Percentiles rank a stretch among this genome's conserved stretches.
Conservation (phyloP, 2,329 filamentous ascomycete genomes). For the Ustilaginoidea virens region DNA sequence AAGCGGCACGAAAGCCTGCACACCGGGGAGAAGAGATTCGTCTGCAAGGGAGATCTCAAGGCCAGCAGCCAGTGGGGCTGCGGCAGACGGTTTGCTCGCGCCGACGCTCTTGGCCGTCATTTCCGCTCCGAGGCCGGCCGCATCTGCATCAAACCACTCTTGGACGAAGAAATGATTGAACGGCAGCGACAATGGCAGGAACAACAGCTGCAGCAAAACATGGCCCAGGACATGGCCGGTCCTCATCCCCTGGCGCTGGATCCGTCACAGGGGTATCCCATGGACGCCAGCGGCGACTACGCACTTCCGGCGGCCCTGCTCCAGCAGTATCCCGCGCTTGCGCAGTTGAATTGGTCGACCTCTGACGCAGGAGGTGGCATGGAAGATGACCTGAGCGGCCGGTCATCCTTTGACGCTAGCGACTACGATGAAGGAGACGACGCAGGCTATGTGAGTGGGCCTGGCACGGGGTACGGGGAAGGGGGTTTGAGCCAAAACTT, state of each 20-base stretch:
- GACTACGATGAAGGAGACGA: constrained; percentile 65
- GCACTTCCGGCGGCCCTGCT: constrained; percentile 74
- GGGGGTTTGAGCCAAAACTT: constrained; percentile 39
- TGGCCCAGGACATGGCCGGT: constrained; percentile 43
- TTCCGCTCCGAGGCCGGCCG: constrained; percentile 92
- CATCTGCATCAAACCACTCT: constrained; percentile 90
- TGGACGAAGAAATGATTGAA: constrained; percentile 85
- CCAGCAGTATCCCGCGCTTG: constrained; percentile 86
- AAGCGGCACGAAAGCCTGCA: constrained; percentile 95
- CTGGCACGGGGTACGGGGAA: constrained; percentile 44
- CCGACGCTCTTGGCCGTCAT: constrained; percentile 84
- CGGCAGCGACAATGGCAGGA: constrained; percentile 62
- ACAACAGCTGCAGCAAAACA: constrained; percentile 51
- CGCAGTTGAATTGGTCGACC: constrained; percentile 68
- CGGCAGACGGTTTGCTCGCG: constrained; percentile 80
- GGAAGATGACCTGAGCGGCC: constrained; percentile 62
- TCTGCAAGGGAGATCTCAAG: constrained; percentile 84
- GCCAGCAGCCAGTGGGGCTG: constrained; percentile 81
- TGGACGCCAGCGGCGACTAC: constrained; percentile 43
- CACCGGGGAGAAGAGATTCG: constrained; percentile 96
- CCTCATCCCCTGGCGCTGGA: constrained; percentile 44
- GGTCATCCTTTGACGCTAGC: constrained; percentile 69
- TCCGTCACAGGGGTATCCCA: constrained; percentile 39
- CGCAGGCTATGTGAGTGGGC: constrained; percentile 48
- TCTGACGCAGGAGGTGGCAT: constrained; percentile 52